A percentile compares a stretch with the other conserved stretches of the same genome.
Evolutionary conservation across 2,329 filamentous ascomycete species (phyloP).

Genomic region (Myriosclerotinia curreyana): DNA sequence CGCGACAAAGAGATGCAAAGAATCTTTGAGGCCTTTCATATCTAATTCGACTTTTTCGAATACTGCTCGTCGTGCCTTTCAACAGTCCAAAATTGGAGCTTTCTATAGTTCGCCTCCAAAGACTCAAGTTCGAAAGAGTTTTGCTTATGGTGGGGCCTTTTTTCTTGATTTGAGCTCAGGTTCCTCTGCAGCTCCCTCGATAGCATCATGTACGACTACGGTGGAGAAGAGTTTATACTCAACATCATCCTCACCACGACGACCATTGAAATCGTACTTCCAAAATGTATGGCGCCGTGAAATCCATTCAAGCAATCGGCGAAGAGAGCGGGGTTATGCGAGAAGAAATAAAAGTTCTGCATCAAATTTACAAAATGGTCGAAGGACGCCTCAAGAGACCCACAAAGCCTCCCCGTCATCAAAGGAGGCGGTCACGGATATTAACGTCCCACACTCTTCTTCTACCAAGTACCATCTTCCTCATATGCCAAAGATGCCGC

Average conservation of each 20-base stretch:
- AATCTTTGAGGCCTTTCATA: conserved; percentile 22
- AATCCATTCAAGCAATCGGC: conserved; percentile 35
- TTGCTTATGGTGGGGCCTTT: conserved; percentile 54
- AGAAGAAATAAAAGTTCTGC: conserved; percentile 39
- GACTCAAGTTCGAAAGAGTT: conserved; percentile 45
- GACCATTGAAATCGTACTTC: conserved; percentile 24
- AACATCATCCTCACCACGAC: conserved; percentile 23
- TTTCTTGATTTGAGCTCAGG: conserved; percentile 47
- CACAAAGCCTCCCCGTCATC: conserved; percentile 25
- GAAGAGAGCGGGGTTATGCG: conserved; percentile 30
- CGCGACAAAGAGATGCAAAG: conserved; percentile 27
- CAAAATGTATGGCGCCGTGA: conserved; percentile 35
- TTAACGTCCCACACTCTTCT: conserved; percentile 29
- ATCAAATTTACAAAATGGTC: conserved; percentile 31
- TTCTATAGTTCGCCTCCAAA: conserved; percentile 42
- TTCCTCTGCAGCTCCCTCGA: conserved; percentile 40
- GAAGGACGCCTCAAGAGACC: conserved; percentile 29
- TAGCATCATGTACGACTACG: conserved; percentile 28
- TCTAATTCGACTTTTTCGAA: conserved; percentile 23
- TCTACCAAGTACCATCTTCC: conserved; percentile 55
- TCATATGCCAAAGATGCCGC: conserved; percentile 66
- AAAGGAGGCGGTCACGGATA: conserved; percentile 23
- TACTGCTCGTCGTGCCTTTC: conserved; percentile 27
- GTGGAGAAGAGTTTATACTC: conserved; percentile 33
- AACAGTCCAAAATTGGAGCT: conserved; percentile 26